Evolutionary conservation across 169 alveolate genomes (phyloP), one percentile per base, ranked within the genome.

Genomic region (Miamiensis avidus): DNA sequence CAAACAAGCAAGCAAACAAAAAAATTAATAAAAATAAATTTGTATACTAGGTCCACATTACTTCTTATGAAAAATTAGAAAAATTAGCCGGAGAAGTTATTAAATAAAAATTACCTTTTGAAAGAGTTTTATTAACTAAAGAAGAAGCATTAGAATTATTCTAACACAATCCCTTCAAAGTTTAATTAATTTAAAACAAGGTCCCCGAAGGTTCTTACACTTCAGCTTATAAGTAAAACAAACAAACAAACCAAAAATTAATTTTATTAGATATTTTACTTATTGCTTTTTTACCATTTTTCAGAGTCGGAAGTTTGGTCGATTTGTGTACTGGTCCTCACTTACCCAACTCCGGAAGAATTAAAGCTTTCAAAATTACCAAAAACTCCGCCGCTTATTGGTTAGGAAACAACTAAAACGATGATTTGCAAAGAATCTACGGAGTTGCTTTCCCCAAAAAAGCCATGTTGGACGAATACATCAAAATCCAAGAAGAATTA

Each of bases 251-350:
- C n/a, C n/a, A n/a, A n/a, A n/a, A n/a, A n/a, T n/a, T n/a, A n/a
- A n/a, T n/a, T n/a, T n/a, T n/a, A n/a, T n/a, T n/a, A n/a, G n/a
- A n/a, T n/a, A n/a, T n/a, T n/a, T n/a, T n/a, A n/a, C n/a, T n/a
- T n/a, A n/a, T n/a, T n/a, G n/a, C n/a, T n/a, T n/a, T n/a, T n/a
- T n/a, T n/a, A n/a, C n/a, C n/a, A n/a, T n/a, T n/a, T n/a, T n/a
- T n/a, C 4, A 49, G 98, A 77, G 98, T 99, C 89, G 99, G 99
- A 0, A 93, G 95, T 78, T 95, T 99, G 82, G 99, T 99, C 75
- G 99, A 99, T 91, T 93, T 99, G 64, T 99, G 99, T 87, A 97
- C 99, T 69, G 99, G 99, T 25, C 99, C 99, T 0, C 99, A 99
- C 91, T 83, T 99, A 65, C 99, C 99, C 69, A 89, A 96, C 85